These are phyloP conservation scores for Colletotrichum sp. DNA, from an alignment of 2,329 filamentous ascomycete genomes.

Conservation along the genomic window DNA sequence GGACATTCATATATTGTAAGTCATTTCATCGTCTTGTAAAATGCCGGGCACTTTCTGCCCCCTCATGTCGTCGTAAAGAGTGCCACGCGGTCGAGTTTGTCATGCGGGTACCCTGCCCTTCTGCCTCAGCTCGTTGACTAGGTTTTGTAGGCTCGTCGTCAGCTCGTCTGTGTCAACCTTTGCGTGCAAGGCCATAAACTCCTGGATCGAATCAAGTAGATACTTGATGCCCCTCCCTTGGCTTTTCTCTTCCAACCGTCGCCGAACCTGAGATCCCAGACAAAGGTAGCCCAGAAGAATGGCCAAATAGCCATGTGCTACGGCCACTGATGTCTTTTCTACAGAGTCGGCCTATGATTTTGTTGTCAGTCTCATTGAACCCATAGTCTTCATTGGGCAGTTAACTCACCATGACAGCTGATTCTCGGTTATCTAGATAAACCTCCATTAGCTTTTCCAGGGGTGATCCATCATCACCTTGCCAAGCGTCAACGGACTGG, in stretches of 20 bases:
- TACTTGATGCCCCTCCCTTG: constrained; percentile 48
- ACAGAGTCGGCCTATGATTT: constrained; percentile 66
- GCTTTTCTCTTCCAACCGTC: constrained; percentile 46
- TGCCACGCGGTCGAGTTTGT: not conserved
- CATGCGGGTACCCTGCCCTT: not conserved
- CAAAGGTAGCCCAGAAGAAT: constrained; percentile 85
- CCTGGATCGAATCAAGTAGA: constrained; percentile 57
- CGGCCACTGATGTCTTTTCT: constrained; percentile 79
- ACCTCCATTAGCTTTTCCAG: constrained; percentile 66
- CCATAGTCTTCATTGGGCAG: not conserved
- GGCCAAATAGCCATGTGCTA: constrained; percentile 85
- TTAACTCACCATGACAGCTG: constrained; percentile 69
- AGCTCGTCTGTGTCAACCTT: constrained; percentile 50
- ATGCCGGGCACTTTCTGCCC: not conserved
- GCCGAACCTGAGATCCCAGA: constrained; percentile 53
- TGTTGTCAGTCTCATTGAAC: not conserved
- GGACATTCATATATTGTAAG: not conserved
- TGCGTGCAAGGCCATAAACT: constrained; percentile 59
- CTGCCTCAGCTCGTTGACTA: constrained; percentile 39
- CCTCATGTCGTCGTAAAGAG: not conserved
- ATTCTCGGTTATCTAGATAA: constrained; percentile 72
- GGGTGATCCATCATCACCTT: constrained; percentile 44
- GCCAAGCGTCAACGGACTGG: constrained; percentile 33
- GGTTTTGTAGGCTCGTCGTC: constrained; percentile 34
- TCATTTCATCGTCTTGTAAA: not conserved